Percentiles rank a stretch among this genome's conserved stretches.
Conservation (phyloP, 1,284 basidiomycete genomes). For the Marasmius fiardii region DNA sequence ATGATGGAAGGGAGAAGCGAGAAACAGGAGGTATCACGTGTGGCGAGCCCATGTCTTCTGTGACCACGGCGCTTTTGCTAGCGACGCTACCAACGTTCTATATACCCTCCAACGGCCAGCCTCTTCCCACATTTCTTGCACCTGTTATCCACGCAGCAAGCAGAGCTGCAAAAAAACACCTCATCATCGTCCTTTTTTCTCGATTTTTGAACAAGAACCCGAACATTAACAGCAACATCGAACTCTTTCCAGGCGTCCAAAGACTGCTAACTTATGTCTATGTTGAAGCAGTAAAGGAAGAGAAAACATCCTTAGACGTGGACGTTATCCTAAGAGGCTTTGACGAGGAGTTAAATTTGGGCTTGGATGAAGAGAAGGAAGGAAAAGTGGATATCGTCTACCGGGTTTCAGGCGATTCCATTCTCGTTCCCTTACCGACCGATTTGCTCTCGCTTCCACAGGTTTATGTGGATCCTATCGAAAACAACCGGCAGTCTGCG, state of each 20-base stretch:
- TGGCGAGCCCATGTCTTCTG: slow-evolving; percentile 8
- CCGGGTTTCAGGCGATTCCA: slow-evolving; percentile 44
- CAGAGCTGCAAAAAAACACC: slow-evolving; percentile 39
- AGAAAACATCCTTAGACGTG: slow-evolving; percentile 65
- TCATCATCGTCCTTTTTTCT: slow-evolving; percentile 63
- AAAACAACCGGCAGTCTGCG: neutral
- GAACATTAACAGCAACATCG: slow-evolving; percentile 44
- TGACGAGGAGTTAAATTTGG: slow-evolving; percentile 40
- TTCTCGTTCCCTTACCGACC: slow-evolving; percentile 27
- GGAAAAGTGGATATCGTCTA: slow-evolving; percentile 43
- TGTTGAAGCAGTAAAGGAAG: slow-evolving; percentile 67
- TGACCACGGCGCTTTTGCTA: slow-evolving; percentile 40
- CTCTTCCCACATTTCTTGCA: slow-evolving; percentile 48
- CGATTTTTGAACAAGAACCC: slow-evolving; percentile 42
- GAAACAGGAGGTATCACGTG: neutral
- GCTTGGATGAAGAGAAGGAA: slow-evolving; percentile 26
- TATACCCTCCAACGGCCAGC: neutral
- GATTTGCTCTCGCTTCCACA: slow-evolving; percentile 30
- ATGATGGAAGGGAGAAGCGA: neutral
- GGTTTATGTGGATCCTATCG: slow-evolving; percentile 2
- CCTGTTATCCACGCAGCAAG: slow-evolving; percentile 49
- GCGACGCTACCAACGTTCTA: slow-evolving; percentile 47
- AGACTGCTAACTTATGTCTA: slow-evolving; percentile 69
- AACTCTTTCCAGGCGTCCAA: slow-evolving; percentile 59
- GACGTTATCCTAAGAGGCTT: slow-evolving; percentile 60